A percentile compares a stretch with the other conserved stretches of the same genome.
These are phyloP conservation scores for Ophiocordyceps sinensis DNA, from an alignment of 2,329 filamentous ascomycete species.

Conservation along the genomic window DNA sequence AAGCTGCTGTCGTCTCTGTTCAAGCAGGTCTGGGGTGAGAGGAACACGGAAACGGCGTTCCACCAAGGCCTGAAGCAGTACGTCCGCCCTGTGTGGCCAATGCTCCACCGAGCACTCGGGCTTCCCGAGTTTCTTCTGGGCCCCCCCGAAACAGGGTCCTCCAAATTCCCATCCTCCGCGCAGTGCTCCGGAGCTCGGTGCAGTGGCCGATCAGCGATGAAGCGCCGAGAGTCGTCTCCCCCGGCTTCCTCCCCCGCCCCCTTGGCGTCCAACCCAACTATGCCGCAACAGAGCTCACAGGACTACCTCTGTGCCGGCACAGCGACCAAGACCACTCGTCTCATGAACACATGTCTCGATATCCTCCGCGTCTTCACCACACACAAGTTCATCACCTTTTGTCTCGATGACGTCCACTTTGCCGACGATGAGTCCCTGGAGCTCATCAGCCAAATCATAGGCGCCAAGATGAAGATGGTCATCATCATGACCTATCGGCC, in stretches of 20 bases:
- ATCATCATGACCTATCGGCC: constrained; percentile 65
- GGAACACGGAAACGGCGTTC: constrained; percentile 49
- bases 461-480: constrained; percentile 65
- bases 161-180: constrained; percentile 22
- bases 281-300: constrained; percentile 37
- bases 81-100: constrained; percentile 48
- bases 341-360: constrained; percentile 81
- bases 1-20: constrained; percentile 52
- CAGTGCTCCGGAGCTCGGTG: constrained; percentile 17
- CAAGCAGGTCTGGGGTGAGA: constrained; percentile 53
- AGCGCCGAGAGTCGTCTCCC: constrained; percentile 35
- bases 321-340: constrained; percentile 51
- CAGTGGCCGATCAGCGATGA: constrained; percentile 17
- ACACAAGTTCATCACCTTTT: constrained; percentile 79
- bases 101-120: constrained; percentile 45
- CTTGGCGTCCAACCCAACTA: constrained; percentile 15
- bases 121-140: constrained; percentile 57
- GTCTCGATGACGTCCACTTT: constrained; percentile 79
- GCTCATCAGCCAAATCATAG: constrained; percentile 67
- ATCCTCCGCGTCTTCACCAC: constrained; percentile 68
- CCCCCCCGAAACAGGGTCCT: constrained; percentile 23
- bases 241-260: constrained; percentile 28
- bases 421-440: constrained; percentile 80
- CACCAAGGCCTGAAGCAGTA: constrained; percentile 48
- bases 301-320: constrained; percentile 45